Conservation (phyloP, 2,329 filamentous ascomycete species). For the Domatiomyces catenatus region DNA sequence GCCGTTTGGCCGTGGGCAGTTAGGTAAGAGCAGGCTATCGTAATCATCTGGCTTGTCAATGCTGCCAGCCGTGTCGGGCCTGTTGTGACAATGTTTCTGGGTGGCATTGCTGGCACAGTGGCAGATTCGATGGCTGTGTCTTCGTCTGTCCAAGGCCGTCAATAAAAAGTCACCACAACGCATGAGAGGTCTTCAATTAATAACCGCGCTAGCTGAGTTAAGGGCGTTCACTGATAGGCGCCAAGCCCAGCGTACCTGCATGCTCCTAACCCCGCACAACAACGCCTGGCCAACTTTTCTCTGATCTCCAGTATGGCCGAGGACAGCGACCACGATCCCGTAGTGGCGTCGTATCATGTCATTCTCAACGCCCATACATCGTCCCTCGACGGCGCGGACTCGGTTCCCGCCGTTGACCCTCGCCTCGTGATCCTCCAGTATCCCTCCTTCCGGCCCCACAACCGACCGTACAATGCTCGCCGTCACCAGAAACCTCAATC, state of each 20-base stretch:
- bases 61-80: too few relatives aligned
- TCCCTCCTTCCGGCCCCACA: conserved; percentile 53
- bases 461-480: conserved; percentile 46
- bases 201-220: too few relatives aligned
- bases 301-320: conserved; percentile 1
- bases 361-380: conserved; percentile 50
- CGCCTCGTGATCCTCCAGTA: conserved; percentile 77
- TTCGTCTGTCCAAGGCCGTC: too few relatives aligned
- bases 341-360: conserved; percentile 64
- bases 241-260: neutral
- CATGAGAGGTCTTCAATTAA: too few relatives aligned
- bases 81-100: too few relatives aligned
- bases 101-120: too few relatives aligned
- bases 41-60: neutral
- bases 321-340: conserved; percentile 40
- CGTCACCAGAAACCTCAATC: conserved; percentile 46
- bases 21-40: neutral
- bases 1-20: neutral
- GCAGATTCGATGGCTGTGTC: too few relatives aligned
- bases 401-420: neutral
- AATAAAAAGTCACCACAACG: too few relatives aligned
- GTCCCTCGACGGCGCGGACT: neutral
- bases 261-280: neutral
- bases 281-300: neutral
- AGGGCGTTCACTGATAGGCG: too few relatives aligned